These are phyloP conservation scores for Globisporangium solare DNA, from an alignment of 352 stramenopile species.

Conservation along the genomic window DNA sequence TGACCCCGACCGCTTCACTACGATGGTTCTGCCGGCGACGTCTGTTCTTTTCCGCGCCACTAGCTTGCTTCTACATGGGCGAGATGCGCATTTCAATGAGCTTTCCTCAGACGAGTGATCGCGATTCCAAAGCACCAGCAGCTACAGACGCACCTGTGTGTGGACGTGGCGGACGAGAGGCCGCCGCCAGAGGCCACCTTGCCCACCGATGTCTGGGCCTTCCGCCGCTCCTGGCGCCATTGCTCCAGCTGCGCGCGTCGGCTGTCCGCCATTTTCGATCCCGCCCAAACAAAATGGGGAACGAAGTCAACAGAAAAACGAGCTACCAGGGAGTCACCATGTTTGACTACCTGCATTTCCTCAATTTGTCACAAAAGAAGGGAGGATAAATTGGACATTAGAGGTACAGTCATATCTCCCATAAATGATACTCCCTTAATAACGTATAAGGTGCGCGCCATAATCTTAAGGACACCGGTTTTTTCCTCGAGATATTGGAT, in stretches of 20 bases:
- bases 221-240: slow-evolving; percentile 53
- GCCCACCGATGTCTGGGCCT: slow-evolving; percentile 11
- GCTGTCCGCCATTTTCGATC: slow-evolving; percentile 42
- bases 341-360: not conserved
- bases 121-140: not conserved
- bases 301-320: not conserved
- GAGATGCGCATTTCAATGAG: not conserved
- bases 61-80: not conserved
- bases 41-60: not conserved
- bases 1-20: not conserved
- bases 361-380: not conserved
- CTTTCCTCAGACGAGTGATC: not conserved
- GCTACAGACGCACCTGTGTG: slow-evolving; percentile 2
- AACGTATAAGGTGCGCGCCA: too few species aligned
- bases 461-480: too few species aligned
- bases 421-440: too few species aligned
- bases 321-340: not conserved
- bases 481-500: too few species aligned
- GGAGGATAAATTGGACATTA: not conserved
- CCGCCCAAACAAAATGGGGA: slow-evolving; percentile 9
- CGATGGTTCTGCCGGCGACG: not conserved
- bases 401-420: too few species aligned
- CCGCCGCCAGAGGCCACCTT: not conserved
- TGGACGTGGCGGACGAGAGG: not conserved
- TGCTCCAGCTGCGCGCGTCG: slow-evolving; percentile 56